Base-by-base conservation (phyloP, 768 basidiomycete genomes). In the Suillus hirtellus region DNA sequence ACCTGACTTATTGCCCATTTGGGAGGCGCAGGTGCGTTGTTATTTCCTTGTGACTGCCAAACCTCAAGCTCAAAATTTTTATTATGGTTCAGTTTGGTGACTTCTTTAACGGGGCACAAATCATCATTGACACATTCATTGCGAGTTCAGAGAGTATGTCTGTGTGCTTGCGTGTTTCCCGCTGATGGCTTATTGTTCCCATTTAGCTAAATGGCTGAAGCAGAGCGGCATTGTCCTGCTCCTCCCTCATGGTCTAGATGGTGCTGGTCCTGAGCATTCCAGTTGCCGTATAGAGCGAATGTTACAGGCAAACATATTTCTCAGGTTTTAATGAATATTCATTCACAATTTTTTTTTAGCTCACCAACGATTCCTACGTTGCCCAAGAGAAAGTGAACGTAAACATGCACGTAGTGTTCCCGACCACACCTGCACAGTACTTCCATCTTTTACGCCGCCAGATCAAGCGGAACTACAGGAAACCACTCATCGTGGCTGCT, bases 231-330 rank as follows among this genome's bases (percentile, higher is more conserved):
- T 97, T 24, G 89, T 93, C 4, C 77, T 97, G 63, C 84, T 94
- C 53, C 81, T 97, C 0, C 95, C 95, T 31, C 95, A 97, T 65
- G 95, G 95, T 17, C 80, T 93, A 17, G 94, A 97, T 68, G 95
- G 95, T 35, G 94, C 95, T 17, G 95, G 95, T 2, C 95, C 95
- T 0, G 95, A 97, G 72, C 95, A 97, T 71, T 96, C 94, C 0
- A 94, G 92, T 0, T 90, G 87, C 56, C 86, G 95, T 17, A 80
- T 96, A 47, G 95, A 97, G 71, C 82, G 95, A 43, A 91, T 94
- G 87, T 79, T 96, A n/a, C 95, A 95, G 82, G 92, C 90, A 61
- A 61, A 72, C 55, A 2, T 24, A 34, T 3, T 35, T 14, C 40
- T n/a, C n/a, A 2, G 21, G 17, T 10, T 15, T 11, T 1, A 4